Base-by-base conservation (phyloP, 2,329 filamentous ascomycete genomes). In the Pseudopithomyces chartarum region DNA sequence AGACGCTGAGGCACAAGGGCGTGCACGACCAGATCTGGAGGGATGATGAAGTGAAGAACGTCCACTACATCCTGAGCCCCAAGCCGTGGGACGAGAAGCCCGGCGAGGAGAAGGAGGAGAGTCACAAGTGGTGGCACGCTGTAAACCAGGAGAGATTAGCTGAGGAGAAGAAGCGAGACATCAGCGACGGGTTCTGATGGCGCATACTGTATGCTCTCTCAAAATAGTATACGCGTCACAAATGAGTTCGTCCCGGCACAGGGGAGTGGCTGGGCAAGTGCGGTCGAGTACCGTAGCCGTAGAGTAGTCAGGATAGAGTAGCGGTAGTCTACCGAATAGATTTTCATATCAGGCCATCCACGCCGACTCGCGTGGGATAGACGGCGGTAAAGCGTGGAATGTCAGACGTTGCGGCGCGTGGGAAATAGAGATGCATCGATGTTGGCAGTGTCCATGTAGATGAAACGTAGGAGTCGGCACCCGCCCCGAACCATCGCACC, bases 31-130 rank as follows among this genome's bases (percentile, higher is more conserved):
- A 78, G 26, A 87, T 88, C 54, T 88, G 85, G 85, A 75, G 80
- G 56, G 85, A 88, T 59, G 80, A 83, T 17, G 69, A 80, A 62
- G 83, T 87, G 19, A 87, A 87, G 76, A 87, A 87, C 62, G 76
- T 87, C 11, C 85, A 88, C 69, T 87, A 85, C 64, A 83, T 88
- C 39, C 66, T 88, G 54, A 82, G 79, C 49, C 84, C 85, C 32
- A 88, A 88, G 74, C 85, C 85, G 3, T 88, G 85, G 85, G 83
- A 87, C 58, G 84, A 87, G 71, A 77, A 73, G 52, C 66, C 73
- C 13, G 76, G 73, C 8, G 73, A 78, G 63, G 72, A 71, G 54
- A 67, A 75, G 51, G 79, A 85, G 56, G 80, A 81, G 60, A 79
- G 78, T 34, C 78, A 85, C 73, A 74, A 75, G 55, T 87, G 85